phyloP scores from a whole-genome alignment of 345 rosid species.

The Rhizophora mangle region DNA sequence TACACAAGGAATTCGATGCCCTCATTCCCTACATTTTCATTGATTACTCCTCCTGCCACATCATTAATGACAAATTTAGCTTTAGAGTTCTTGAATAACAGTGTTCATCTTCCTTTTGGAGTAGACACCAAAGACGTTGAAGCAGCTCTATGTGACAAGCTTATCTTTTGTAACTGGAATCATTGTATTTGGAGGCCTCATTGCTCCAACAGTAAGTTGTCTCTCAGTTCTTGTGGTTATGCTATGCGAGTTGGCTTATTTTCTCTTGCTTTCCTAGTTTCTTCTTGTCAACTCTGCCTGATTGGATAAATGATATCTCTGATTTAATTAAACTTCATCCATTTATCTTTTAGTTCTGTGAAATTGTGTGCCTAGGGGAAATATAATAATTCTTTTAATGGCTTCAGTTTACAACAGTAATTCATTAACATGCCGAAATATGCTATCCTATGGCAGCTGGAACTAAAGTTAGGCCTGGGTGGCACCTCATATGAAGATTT shows the following conservation, averaged over 20 bases:
- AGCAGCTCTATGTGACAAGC: constrained; percentile 79
- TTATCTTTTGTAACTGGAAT: constrained; percentile 64
- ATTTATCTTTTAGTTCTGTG: too few relatives aligned
- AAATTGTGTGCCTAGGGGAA: neutral
- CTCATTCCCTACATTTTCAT: neutral
- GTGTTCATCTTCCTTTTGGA: constrained; percentile 13
- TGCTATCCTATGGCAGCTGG: constrained; percentile 55
- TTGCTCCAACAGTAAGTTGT: constrained; percentile 81
- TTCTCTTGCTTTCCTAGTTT: neutral
- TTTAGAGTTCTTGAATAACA: neutral
- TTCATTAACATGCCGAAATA: constrained; percentile 1
- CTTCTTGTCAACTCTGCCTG: neutral
- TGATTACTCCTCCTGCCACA: neutral
- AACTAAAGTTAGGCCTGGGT: constrained; percentile 80
- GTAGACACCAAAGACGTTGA: constrained; percentile 80
- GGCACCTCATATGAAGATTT: constrained; percentile 97
- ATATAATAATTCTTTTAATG: neutral
- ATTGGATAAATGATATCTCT: neutral
- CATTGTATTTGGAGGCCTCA: constrained; percentile 81
- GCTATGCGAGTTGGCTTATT: neutral
- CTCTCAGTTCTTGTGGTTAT: neutral
- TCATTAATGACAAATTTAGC: neutral
- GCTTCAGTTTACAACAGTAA: neutral
- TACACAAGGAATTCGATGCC: neutral
- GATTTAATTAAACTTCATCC: neutral